Conservation (phyloP, 1,284 basidiomycete species). For the Apiotrichum porosum region DNA sequence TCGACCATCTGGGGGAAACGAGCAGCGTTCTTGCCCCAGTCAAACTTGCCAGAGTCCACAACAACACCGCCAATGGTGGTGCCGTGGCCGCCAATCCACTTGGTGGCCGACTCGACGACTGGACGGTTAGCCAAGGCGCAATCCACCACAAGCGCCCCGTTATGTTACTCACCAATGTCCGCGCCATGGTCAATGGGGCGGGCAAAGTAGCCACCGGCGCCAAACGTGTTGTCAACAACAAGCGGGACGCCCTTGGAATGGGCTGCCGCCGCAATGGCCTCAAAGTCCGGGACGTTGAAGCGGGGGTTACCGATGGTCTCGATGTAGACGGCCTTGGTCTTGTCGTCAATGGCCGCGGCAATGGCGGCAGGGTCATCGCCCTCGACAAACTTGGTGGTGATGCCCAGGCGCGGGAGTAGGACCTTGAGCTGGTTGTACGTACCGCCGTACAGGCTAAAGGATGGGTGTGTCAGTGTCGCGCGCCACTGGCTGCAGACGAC, state of each 20-base stretch:
- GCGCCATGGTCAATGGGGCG: constrained; percentile 54
- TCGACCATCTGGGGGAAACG: constrained; percentile 60
- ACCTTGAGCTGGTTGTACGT: constrained; percentile 87
- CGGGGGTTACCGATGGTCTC: constrained; percentile 84
- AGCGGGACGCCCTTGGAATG: constrained; percentile 14
- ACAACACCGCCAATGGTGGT: constrained; percentile 82
- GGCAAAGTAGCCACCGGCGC: constrained; percentile 61
- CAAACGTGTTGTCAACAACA: constrained; percentile 84
- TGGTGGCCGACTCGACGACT: constrained; percentile 81
- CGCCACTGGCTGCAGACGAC: no score
- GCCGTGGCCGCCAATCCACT: constrained; percentile 88
- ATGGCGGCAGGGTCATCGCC: constrained; percentile 61
- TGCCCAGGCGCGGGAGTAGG: constrained; percentile 50
- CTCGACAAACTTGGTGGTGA: constrained; percentile 70
- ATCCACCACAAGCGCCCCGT: no score
- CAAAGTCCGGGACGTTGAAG: constrained; percentile 67
- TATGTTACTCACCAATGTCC: no score
- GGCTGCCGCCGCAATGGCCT: constrained; percentile 64
- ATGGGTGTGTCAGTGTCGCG: no score
- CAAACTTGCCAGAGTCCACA: constrained; percentile 76
- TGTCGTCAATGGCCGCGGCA: constrained; percentile 60
- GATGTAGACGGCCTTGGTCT: constrained; percentile 61
- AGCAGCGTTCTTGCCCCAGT: constrained; percentile 79
- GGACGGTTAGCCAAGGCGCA: no score
- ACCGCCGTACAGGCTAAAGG: constrained; percentile 64